Evolutionary conservation across 83 land plant species (phyloP).

Genomic region (Larix sibirica): DNA sequence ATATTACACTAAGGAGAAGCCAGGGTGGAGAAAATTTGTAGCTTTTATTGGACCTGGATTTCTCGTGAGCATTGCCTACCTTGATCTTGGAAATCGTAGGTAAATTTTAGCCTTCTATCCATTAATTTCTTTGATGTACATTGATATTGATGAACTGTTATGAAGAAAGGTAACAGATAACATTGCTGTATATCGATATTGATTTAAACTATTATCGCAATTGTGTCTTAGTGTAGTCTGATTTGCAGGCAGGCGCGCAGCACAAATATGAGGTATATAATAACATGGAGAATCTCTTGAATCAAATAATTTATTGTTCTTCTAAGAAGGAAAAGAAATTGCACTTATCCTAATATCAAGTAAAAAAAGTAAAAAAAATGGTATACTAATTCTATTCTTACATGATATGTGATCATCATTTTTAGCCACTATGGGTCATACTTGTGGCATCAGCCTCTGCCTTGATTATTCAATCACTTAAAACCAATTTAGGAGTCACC

Average conservation of each 20-base stretch:
- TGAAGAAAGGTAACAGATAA: no score
- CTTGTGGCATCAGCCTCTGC: conserved; percentile 11
- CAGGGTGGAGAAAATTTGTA: conserved; percentile 10
- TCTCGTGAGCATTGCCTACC: conserved; percentile 17
- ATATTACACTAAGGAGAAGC: not conserved
- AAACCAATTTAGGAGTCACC: conserved; percentile 24
- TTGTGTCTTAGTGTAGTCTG: not conserved
- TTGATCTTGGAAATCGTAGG: conserved; percentile 19
- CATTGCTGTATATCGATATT: no score
- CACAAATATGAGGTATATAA: conserved; percentile 11
- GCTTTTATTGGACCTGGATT: conserved; percentile 15
- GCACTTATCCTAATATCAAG: no score
- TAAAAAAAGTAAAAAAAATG: no score
- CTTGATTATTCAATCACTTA: conserved; percentile 22
- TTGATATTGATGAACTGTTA: not conserved
- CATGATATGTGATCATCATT: no score
- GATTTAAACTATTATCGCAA: no score
- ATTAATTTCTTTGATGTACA: not conserved
- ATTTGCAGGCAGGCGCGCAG: conserved; percentile 12
- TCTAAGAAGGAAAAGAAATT: no score
- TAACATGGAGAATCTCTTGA: not conserved
- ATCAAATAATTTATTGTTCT: no score
- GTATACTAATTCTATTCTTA: no score
- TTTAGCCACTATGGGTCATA: not conserved
- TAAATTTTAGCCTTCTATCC: not conserved